phyloP scores from a whole-genome alignment of 1,284 basidiomycete species.

The Inonotus hispidus region DNA sequence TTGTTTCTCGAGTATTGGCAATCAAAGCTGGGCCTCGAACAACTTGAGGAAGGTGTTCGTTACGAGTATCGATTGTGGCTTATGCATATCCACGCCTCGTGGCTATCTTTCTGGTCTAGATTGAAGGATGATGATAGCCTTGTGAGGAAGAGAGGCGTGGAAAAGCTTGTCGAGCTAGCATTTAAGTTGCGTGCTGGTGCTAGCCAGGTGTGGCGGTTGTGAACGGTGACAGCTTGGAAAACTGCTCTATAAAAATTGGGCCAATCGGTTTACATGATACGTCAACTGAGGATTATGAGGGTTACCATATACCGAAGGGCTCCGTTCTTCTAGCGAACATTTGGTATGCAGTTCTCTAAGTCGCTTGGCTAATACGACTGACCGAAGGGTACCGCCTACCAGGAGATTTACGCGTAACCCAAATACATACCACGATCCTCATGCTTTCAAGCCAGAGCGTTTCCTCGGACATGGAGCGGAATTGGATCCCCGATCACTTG shows the following conservation, averaged over 20 bases:
- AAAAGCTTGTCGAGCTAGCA: too few relatives aligned
- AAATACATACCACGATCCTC: constrained; percentile 23
- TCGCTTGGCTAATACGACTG: neutral
- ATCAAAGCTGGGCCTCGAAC: too few relatives aligned
- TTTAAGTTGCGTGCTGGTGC: too few relatives aligned
- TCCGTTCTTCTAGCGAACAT: constrained; percentile 16
- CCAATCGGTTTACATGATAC: constrained; percentile 22
- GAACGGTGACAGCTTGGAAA: too few relatives aligned
- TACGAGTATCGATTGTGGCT: too few relatives aligned
- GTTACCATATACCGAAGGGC: constrained; percentile 19
- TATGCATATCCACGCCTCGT: too few relatives aligned
- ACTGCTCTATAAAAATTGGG: constrained; percentile 16
- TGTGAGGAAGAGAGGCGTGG: too few relatives aligned
- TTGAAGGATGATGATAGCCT: too few relatives aligned
- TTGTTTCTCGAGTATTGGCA: too few relatives aligned
- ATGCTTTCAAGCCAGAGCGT: constrained; percentile 27
- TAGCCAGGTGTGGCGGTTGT: too few relatives aligned
- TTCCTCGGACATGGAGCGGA: constrained; percentile 21
- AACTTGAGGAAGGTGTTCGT: too few relatives aligned
- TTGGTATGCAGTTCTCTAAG: neutral
- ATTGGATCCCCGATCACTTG: constrained; percentile 3
- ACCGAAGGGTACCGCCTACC: neutral
- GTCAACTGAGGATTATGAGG: constrained; percentile 18
- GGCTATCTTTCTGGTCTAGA: too few relatives aligned
- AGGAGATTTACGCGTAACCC: constrained; percentile 13